Base-by-base conservation (phyloP, 441 rosid genomes). In the Bruguiera hainesii region DNA sequence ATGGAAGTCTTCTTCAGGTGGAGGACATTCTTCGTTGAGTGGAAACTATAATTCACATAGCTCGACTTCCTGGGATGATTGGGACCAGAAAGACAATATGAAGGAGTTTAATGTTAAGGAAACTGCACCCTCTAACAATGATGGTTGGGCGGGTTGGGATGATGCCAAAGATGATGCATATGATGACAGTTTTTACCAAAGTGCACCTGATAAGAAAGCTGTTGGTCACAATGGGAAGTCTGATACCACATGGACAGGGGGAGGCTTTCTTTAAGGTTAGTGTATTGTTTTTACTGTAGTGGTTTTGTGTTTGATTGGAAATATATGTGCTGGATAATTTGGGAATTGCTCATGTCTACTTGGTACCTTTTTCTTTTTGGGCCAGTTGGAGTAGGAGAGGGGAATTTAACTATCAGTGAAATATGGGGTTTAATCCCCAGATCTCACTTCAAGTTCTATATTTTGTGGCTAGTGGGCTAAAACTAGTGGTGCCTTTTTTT, bases 61-160 rank as follows among this genome's bases (percentile, higher is more conserved):
- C 69, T 78, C 95, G 4, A 83, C 63, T 78, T 87, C 96, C 55
- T 94, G 99, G 99, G 97, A 91, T 77, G 94, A 88, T 60, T 94
- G 98, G 99, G 97, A 89, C 68, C 81, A 78, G 50, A 82, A 79
- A 67, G 90, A 82, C 35, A 66, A 66, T 65, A 80, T 70, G 64
- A 90, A 83, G 64, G 89, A 77, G 61, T 83, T 79, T 62, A 72
- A 65, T 18, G 28, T 64, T 20, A 88, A 83, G 73, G 80, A 63
- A 68, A 73, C 82, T 20, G 66, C 78, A 49, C 72, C 91, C 35
- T 71, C 72, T 71, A 76, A 73, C 59, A 75, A 82, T 76, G 98
- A 78, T 31, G 80, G 80, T 62, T 94, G 98, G 99, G 91, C 89
- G 63, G 99, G 97, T 56, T 88, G 96, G 96, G 97, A 88, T 70